Evolutionary conservation across 495 filamentous ascomycete species (phyloP).

Genomic region (Penicillium pulvis): DNA sequence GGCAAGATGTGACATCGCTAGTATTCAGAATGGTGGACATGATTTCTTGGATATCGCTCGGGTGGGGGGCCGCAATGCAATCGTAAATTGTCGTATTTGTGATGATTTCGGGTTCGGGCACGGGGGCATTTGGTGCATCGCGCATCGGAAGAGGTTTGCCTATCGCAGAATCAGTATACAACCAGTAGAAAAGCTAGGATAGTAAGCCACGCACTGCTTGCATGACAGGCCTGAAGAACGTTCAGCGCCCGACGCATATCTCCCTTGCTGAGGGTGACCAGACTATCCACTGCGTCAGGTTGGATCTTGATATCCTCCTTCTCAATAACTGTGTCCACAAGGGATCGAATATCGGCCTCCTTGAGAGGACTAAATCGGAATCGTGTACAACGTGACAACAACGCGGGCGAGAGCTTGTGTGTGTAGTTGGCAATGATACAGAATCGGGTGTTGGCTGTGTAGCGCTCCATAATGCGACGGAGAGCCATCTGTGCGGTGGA

Average conservation of each 20-base stretch:
- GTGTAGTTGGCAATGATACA: constrained; percentile 99
- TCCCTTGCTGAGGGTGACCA: constrained; percentile 87
- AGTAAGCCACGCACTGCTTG: constrained; percentile 64
- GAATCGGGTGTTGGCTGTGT: constrained; percentile 96
- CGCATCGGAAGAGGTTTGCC: constrained; percentile 72
- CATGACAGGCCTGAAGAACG: constrained; percentile 95
- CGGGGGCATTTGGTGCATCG: constrained; percentile 59
- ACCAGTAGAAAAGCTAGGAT: too few relatives aligned
- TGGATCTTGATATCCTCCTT: constrained; percentile 85
- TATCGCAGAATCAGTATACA: constrained; percentile 9
- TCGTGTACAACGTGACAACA: constrained; percentile 90
- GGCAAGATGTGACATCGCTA: constrained; percentile 81
- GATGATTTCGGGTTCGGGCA: constrained; percentile 69
- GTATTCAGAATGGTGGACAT: constrained; percentile 78
- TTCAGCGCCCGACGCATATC: constrained; percentile 96
- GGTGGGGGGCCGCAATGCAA: constrained; percentile 95
- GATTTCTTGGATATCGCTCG: constrained; percentile 83
- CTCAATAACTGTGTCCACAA: constrained; percentile 89
- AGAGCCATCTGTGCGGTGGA: constrained; percentile 95
- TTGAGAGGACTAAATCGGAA: constrained; percentile 96
- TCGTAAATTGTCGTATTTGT: constrained; percentile 93
- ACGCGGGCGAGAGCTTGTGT: constrained; percentile 93
- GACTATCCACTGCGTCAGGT: constrained; percentile 71
- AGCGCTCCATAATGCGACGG: constrained; percentile 97
- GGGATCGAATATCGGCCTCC: constrained; percentile 73